Evolutionary conservation across 2,329 filamentous ascomycete genomes (phyloP), one percentile per base, ranked within the genome.

Genomic region (Eutypa lata): DNA sequence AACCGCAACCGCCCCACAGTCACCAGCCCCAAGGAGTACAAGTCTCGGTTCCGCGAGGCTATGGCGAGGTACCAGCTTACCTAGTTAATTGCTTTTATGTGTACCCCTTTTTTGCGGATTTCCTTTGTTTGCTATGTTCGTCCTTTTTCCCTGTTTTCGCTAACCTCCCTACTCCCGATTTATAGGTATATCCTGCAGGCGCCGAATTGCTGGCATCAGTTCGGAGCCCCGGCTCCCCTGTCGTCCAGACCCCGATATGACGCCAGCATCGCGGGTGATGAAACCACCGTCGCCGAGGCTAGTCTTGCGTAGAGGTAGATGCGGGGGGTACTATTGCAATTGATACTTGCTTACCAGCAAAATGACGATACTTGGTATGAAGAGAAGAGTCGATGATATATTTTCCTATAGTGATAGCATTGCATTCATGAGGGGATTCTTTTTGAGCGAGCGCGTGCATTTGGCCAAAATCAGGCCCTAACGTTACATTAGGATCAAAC

Each of bases 21-120:
- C 48, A 99, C 94, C 11, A 95, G 90, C 71, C 95, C 94, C 2
- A 96, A 94, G 73, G 94, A 99, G 73, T 99, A 99, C 71, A 95
- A 97, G 72, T 92, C 89, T 61, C 86, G 94, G 6, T 99, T 99
- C 76, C 78, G 94, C 59, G 93, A 97, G 73, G 92, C 92, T 13
- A 99, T 99, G 94, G 90, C 91, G 63, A 86, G 91, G 81, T 91
- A 86, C 19, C 5, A 38, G 33, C 38, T 16, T 6, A 2, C 18
- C 18, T 22, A 14, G 16, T 26, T n/a, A n/a, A n/a, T n/a, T n/a
- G n/a, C n/a, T n/a, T n/a, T n/a, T n/a, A n/a, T n/a, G n/a, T n/a
- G n/a, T n/a, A n/a, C n/a, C n/a, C n/a, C 16, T 35, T 35, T 35
- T 35, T 35, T 35, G 24, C n/a, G n/a, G n/a, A n/a, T 2, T 14